phyloP scores from a whole-genome alignment of 257 asterid genomes.

The Gentiana dahurica region DNA sequence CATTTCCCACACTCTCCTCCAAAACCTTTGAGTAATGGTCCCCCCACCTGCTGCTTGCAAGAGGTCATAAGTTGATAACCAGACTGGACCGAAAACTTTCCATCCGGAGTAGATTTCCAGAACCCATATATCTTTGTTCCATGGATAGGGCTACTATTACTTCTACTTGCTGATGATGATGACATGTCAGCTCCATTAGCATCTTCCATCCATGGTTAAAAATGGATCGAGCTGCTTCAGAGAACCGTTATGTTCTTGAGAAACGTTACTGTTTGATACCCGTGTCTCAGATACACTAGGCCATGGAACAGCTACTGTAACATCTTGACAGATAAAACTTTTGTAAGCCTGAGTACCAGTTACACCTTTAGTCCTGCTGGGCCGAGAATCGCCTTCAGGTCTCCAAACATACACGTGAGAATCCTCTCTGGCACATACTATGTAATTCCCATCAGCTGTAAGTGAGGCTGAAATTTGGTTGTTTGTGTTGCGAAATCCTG shows the following conservation, averaged over 20 bases:
- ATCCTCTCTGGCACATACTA: slow-evolving; percentile 88
- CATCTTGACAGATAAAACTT: slow-evolving; percentile 87
- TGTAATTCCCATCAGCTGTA: slow-evolving; percentile 74
- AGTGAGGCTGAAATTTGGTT: slow-evolving; percentile 94
- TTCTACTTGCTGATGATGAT: slow-evolving; percentile 36
- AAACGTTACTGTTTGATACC: slow-evolving; percentile 11
- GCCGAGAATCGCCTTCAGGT: slow-evolving; percentile 73
- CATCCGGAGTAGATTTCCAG: no score
- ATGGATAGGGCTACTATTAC: slow-evolving; percentile 38
- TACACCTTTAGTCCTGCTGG: slow-evolving; percentile 66
- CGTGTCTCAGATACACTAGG: slow-evolving; percentile 53
- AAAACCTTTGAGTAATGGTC: no score
- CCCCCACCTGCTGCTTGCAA: no score
- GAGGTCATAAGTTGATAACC: no score
- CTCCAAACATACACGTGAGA: slow-evolving; percentile 90
- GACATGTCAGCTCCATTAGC: slow-evolving; percentile 42
- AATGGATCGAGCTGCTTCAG: slow-evolving; percentile 27
- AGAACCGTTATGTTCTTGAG: slow-evolving; percentile 27
- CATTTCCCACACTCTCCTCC: no score
- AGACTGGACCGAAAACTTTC: no score
- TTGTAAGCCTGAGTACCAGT: slow-evolving; percentile 72
- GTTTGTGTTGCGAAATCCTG: slow-evolving; percentile 82
- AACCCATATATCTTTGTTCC: background rate
- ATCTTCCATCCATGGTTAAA: slow-evolving; percentile 51
- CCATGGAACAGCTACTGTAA: slow-evolving; percentile 92